Conservation (phyloP, 1,284 basidiomycete genomes). For the Cerioporus squamosus region DNA sequence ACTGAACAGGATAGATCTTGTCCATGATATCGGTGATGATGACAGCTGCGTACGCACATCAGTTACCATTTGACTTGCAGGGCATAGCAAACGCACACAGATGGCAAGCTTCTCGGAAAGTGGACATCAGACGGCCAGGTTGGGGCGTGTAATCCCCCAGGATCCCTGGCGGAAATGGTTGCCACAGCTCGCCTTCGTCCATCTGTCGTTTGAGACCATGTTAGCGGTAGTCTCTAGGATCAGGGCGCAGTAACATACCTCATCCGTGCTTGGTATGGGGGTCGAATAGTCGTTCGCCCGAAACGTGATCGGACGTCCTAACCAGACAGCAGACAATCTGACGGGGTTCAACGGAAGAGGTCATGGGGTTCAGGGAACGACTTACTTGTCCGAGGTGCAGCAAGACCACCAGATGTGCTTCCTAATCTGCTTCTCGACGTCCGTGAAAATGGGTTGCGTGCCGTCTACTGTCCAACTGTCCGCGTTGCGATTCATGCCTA, state of each 20-base stretch:
- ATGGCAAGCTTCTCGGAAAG: slow-evolving; percentile 62
- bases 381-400: slow-evolving; percentile 73
- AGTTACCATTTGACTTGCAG: neutral
- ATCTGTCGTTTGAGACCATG: slow-evolving; percentile 46
- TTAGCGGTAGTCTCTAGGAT: neutral
- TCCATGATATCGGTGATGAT: slow-evolving; percentile 72
- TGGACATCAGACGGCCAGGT: slow-evolving; percentile 53
- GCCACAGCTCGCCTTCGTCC: slow-evolving; percentile 66
- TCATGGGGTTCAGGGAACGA: neutral
- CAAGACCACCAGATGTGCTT: slow-evolving; percentile 87
- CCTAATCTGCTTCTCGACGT: slow-evolving; percentile 76
- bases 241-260: neutral
- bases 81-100: slow-evolving; percentile 52
- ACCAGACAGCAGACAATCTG: slow-evolving; percentile 35
- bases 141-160: slow-evolving; percentile 50
- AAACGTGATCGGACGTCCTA: slow-evolving; percentile 33
- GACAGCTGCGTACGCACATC: slow-evolving; percentile 45
- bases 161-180: slow-evolving; percentile 46
- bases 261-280: slow-evolving; percentile 10
- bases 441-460: slow-evolving; percentile 64
- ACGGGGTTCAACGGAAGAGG: neutral
- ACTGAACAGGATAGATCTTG: slow-evolving; percentile 75
- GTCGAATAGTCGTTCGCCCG: slow-evolving; percentile 30
- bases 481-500: slow-evolving; percentile 83
- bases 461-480: slow-evolving; percentile 76